phyloP scores from a whole-genome alignment of 176 grass and related monocot genomes.

The Aechmea fasciata region DNA sequence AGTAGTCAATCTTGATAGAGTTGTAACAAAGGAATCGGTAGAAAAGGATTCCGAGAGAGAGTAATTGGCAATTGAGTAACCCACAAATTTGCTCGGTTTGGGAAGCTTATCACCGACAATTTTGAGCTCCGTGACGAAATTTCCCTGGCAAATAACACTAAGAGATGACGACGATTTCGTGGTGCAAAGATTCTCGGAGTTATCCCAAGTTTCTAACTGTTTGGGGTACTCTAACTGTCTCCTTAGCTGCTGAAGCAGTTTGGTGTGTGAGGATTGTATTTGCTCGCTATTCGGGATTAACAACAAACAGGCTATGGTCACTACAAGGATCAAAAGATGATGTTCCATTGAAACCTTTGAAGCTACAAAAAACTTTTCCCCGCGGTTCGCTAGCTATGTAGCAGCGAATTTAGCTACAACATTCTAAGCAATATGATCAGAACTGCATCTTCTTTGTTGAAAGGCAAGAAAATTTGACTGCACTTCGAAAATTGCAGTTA shows the following conservation, averaged over 20 bases:
- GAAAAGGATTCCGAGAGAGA: slow-evolving; percentile 65
- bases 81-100: slow-evolving; percentile 45
- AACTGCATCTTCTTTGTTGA: background rate
- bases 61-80: slow-evolving; percentile 43
- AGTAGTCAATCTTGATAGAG: slow-evolving; percentile 51
- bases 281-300: slow-evolving; percentile 40
- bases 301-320: slow-evolving; percentile 45
- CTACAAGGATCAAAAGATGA: slow-evolving; percentile 18
- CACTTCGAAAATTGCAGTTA: background rate
- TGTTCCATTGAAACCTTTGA: slow-evolving; percentile 35
- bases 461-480: background rate
- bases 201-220: slow-evolving; percentile 57
- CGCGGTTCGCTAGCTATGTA: background rate
- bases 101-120: slow-evolving; percentile 69
- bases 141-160: slow-evolving; percentile 43
- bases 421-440: background rate
- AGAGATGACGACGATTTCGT: slow-evolving; percentile 32
- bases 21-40: slow-evolving; percentile 83
- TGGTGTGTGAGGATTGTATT: slow-evolving; percentile 52
- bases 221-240: slow-evolving; percentile 78
- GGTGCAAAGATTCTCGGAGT: slow-evolving; percentile 44
- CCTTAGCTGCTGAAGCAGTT: slow-evolving; percentile 68
- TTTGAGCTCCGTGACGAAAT: slow-evolving; percentile 54
- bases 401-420: background rate
- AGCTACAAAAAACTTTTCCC: background rate